Base-by-base conservation (phyloP, 2,329 filamentous ascomycete species). In the Alternaria burnsii region DNA sequence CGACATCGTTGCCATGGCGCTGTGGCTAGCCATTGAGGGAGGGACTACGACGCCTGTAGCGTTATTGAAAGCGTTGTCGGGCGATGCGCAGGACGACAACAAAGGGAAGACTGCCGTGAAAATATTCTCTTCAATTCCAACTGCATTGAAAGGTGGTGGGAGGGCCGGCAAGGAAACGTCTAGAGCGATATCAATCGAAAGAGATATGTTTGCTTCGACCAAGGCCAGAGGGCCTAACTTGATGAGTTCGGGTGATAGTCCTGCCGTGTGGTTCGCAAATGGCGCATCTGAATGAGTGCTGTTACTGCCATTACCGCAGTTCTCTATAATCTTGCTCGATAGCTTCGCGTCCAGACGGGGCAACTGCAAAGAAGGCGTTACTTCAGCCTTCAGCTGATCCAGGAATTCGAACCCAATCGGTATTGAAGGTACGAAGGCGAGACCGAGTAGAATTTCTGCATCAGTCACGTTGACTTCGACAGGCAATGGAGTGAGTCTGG, bases 321-420 rank as follows among this genome's bases (percentile, higher is more conserved):
- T 63, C 1, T 58, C 59, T 9, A 67, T 64, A 7, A 57, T 61
- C 40, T 67, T 61, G 18, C 68, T 71, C 3, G 70, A 70, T 14
- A 79, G 57, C 28, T 65, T 69, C 24, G 71, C 70, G 24, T 73
- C 70, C 22, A 79, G 61, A 20, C 70, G 69, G 28, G 76, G 76
- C 16, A 78, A 64, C 38, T 77, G 68, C 60, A 79, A 63, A 43
- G 70, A 71, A 10, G 76, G 61, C 10, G 66, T 67, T 12, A 76
- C 71, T 32, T 72, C 66, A 26, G 71, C 72, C 14, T 66, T 70
- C 7, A 75, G 58, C 40, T 69, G 60, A 42, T 71, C 63, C 44
- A 72, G 57, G 60, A 80, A 76, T 28, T 71, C 63, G 60, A 79
- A 77, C 12, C 73, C 76, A 22, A 79, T 70, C 8, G 77, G 75